These are phyloP conservation scores for Globisporangium acanthophoron DNA, from an alignment of 352 stramenopile species.

Conservation along the genomic window DNA sequence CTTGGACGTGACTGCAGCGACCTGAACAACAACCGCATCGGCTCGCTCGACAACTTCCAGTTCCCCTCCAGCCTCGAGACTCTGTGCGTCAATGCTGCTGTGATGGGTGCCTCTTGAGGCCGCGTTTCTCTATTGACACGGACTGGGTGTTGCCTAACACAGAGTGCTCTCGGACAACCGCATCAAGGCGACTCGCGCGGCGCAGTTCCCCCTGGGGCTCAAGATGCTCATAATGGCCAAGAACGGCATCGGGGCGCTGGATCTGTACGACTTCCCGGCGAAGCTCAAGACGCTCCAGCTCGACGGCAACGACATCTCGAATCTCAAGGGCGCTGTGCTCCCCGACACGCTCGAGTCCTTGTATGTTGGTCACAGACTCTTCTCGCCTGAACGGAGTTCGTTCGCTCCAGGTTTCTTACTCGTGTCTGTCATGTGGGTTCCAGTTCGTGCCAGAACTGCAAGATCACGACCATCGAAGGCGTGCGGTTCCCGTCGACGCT, in stretches of 20 bases:
- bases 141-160: not conserved
- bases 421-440: not conserved
- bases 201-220: conserved; percentile 11
- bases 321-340: conserved; percentile 35
- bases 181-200: conserved; percentile 5
- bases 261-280: conserved; percentile 15
- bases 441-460: conserved; percentile 16
- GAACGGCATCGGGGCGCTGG: conserved; percentile 7
- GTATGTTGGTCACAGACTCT: conserved; percentile 6
- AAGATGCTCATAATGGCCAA: conserved; percentile 11
- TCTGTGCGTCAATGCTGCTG: conserved; percentile 15
- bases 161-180: conserved; percentile 16
- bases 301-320: conserved; percentile 31
- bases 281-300: conserved; percentile 16
- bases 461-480: conserved; percentile 16
- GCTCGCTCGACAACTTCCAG: conserved; percentile 16
- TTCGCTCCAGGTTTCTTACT: too few relatives aligned
- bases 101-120: too few relatives aligned
- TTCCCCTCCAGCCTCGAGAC: conserved; percentile 20
- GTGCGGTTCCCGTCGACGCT: conserved; percentile 27
- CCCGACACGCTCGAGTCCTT: conserved; percentile 32
- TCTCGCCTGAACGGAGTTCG: not conserved
- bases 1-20: conserved; percentile 11
- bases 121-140: not conserved
- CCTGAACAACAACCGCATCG: conserved; percentile 27